Evolutionary conservation across 139 green algal genomes (phyloP), one percentile per base, ranked within the genome.

Genomic region (Eudorina sp.): DNA sequence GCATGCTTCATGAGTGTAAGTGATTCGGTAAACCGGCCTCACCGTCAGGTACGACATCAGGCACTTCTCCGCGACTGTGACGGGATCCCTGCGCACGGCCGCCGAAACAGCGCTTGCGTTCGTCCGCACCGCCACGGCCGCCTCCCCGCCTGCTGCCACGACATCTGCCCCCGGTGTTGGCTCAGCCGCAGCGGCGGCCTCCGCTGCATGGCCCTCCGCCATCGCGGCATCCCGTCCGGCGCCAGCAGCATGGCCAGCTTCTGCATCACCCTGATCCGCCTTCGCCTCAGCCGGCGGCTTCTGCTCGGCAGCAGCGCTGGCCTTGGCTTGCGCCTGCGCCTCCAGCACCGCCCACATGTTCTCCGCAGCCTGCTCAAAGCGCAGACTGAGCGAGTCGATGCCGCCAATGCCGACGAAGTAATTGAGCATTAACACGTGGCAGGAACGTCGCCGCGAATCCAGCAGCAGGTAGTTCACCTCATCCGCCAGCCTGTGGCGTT

Each of bases 381-480:
- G 78, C 9, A 41, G 38, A 29, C 36, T 34, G 5, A 92, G 77
- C 3, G 77, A 79, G 23, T 90, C 84, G n/a, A 92, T 46, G 25
- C 89, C 84, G 31, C 89, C 84, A 45, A 92, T 74, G 48, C 60
- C 81, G 29, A 91, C 84, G 66, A 96, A 97, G 90, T 95, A 97
- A 92, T 96, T 97, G 66, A 98, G 89, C 43, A 98, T 84, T 62
- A 97, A 92, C 41, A 92, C 92, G 88, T 99, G 97, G 90, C 94
- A 97, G 66, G 93, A 97, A 74, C 92, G 90, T 21, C 97, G 93
- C 40, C 96, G 92, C 21, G 78, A 72, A 84, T 99, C 96, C 84
- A 98, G 95, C n/a, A 98, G 89, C 60, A 98, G 84, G 73, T 94
- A 80, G 43, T 88, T 83, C 11, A 94, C 84, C 73, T 96, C 94